Base-by-base conservation (phyloP, 768 basidiomycete genomes). In the Boletales sp. region DNA sequence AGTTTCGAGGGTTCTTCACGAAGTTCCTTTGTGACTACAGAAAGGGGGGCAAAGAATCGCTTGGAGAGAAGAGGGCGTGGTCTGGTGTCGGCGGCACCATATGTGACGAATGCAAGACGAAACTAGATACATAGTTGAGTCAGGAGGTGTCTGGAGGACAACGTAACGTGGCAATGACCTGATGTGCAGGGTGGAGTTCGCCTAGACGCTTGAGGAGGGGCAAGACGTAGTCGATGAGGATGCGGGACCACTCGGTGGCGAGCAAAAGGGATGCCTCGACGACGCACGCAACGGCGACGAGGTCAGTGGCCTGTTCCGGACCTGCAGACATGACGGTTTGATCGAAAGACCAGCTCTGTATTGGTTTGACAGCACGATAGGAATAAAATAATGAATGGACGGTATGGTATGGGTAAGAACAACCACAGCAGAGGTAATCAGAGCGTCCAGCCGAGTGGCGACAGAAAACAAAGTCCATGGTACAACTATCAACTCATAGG, bases 181-280 rank as follows among this genome's bases (percentile, higher is more conserved):
- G 72, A 52, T 69, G 55, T 1, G 61, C 60, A 5, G 70, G 60
- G 57, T 77, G 66, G 0, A 70, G 37, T 38, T 84, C 81, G 35
- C 49, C 57, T 33, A 85, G 58, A 32, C 84, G 79, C 48, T 73
- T 77, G 44, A 86, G 58, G 48, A 86, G 69, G 1, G 74, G 77
- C 5, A 59, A 59, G 17, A 84, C 57, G 62, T 85, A 86, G 6
- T 76, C 73, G 9, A 51, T 34, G 38, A 81, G 56, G 28, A 83
- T 53, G 8, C 60, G 61, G 0, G 59, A 51, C 84, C 84, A 87
- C 60, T 83, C 78, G 3, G 69, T 56, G 8, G 74, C 75, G 4
- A 88, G 69, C 4, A 72, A 57, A 2, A 80, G 64, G 6, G 86
- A 86, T 2, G 82, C 76, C 44, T 87, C 86, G 51, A 82, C 71